Base-by-base conservation (phyloP, 2,329 filamentous ascomycete species). In the Colletotrichum orchidophilum region DNA sequence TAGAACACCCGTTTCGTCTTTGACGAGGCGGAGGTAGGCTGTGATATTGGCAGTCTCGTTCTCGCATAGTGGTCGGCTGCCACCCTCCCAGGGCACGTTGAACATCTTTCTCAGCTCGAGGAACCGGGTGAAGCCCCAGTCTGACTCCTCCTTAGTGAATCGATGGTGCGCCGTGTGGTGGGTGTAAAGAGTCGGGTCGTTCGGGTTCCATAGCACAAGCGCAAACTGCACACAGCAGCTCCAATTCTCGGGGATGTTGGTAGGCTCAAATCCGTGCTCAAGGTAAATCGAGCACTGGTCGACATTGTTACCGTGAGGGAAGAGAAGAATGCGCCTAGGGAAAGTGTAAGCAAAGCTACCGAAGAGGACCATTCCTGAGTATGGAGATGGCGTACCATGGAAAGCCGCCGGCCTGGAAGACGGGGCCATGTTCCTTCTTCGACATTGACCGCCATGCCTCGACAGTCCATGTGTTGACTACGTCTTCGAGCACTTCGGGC, bases 91-190 rank as follows among this genome's bases (percentile, higher is more conserved):
- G 1, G 90, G 87, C 39, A 91, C 85, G 72, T 92, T 92, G 79
- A 98, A 97, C 80, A 98, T 92, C 77, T 91, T 92, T 64, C 94
- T 89, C 60, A 97, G 88, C 80, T 98, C 96, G 13, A 95, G 91
- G 79, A 98, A 99, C 66, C 96, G 87, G n/a, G 96, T 99, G 81
- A 99, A 99, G 1, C 96, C 96, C 96, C 96, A 99, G 78, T 99
- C 96, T 27, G 94, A 95, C 81, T 99, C 96, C 53, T 98, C 96
- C 74, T 93, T 94, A 4, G 95, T 98, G 81, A 98, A 99, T 70
- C 96, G 93, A 80, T 99, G 96, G 76, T 95, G 94, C n/a, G 96
- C 96, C 53, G 86, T 88, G 84, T 94, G 91, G 77, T 97, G 93
- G 61, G 87, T 87, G 80, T 93, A 94, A 76, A 98, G 88, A 73